Base-by-base conservation (phyloP, 345 rosid species). In the Eucalyptus guilfoylei region DNA sequence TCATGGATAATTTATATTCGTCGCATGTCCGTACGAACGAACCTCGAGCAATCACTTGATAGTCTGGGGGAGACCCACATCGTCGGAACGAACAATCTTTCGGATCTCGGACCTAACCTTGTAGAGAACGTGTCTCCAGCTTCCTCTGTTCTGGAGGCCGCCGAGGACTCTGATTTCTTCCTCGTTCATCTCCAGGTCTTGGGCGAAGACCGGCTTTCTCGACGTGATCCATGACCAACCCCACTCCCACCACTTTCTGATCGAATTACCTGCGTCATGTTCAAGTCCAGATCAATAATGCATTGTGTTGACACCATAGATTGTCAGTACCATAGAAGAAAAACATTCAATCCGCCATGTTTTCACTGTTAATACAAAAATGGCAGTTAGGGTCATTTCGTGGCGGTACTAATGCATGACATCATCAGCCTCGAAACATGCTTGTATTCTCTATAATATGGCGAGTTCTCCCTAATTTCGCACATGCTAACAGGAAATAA, bases 171-270 rank as follows among this genome's bases (percentile, higher is more conserved):
- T 91, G 9, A 95, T 92, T 90, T 95, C 98, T 47, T 95, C 98
- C 90, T 94, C 96, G 88, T 94, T 95, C 93, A 95, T 93, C 90
- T 97, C 98, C 44, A 96, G 98, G 93, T 97, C 99, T 87, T 92
- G 88, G 1, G 95, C 96, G 69, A 97, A 94, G 5, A 90, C 34
- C 2, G 96, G 97, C 88, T 95, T 97, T 87, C 92, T 94, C 7
- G 97, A 95, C 12, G 95, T 91, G 90, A 97, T 91, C 98, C 98
- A 96, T 14, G 96, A 91, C 94, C 97, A 94, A 23, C 97, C 92
- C 97, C 95, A 94, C 80, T 94, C 94, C 98, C 98, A 96, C 97
- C 98, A 97, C 87, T 93, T 93, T 88, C 93, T 91, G 40, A 95
- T 89, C 55, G 97, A 96, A 87, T 87, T 94, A 1, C 96, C 95